Evolutionary conservation across 768 basidiomycete genomes (phyloP), one percentile per base, ranked within the genome.

Genomic region (Amanita pseudoporphyria): DNA sequence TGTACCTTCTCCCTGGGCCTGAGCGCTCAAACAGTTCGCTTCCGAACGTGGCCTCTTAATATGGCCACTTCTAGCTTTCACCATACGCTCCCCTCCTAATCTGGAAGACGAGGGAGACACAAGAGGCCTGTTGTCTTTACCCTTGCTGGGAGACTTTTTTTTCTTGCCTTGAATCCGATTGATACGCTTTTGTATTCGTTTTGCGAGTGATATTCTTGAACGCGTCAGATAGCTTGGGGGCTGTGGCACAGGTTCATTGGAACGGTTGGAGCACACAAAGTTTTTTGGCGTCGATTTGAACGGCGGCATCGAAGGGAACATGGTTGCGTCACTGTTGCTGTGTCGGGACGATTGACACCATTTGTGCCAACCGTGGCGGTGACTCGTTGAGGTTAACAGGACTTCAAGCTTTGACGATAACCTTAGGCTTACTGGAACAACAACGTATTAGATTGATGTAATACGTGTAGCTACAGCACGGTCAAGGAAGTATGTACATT

Each of bases 1-100:
- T 3, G 30, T 30, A 33, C 43, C 41, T 24, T 35, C 49, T 10
- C 49, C 49, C 31, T 21, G 21, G 4, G 41, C 49, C 31, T 21
- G 21, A 9, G 41, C 49, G 3, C 18, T 31, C 30, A 50, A 32
- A 28, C 49, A 50, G 16, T 21, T 42, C 14, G n/a, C 18, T 22
- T 50, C 49, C 33, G 43, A 36, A 22, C 49, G 42, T 13, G 32
- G 49, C 18, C 49, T 16, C n/a, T 41, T 42, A 14, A 50, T 43
- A 43, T 43, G 41, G 5, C 41, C 49, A 14, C 49, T 50, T 19
- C 10, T 43, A 28, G 49, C 49, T 32, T 40, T 16, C 1, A n/a
- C 9, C 49, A 50, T 50, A 14, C 49, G 49, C 22, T 43, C 31
- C 14, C 32, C 13, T 12, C 49, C 41, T 16, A 43, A 50, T 31